A percentile compares a stretch with the other conserved stretches of the same genome.
Evolutionary conservation across 2,329 filamentous ascomycete species (phyloP).

Genomic region (Colletotrichum endophyticum): DNA sequence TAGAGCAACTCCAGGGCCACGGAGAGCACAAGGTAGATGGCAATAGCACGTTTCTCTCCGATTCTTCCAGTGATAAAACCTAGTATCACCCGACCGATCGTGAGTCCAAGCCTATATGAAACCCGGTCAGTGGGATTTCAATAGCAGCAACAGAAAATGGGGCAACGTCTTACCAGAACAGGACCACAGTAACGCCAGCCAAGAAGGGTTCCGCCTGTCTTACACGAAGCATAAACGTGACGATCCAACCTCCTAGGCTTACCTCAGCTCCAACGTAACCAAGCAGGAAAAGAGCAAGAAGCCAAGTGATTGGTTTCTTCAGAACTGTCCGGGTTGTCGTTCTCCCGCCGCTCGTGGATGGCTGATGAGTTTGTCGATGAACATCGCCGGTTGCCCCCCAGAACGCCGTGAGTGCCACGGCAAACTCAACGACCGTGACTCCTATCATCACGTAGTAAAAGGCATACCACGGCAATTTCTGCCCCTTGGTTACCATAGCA

Average conservation of each 20-base stretch:
- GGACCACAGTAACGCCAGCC: conserved; percentile 76
- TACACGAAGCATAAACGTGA: conserved; percentile 83
- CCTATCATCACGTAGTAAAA: conserved; percentile 80
- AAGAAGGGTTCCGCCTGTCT: conserved; percentile 72
- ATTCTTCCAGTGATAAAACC: conserved; percentile 78
- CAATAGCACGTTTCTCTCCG: background rate
- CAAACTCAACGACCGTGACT: conserved; percentile 60
- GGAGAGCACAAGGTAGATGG: conserved; percentile 64
- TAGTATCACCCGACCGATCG: conserved; percentile 72
- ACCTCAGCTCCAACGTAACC: conserved; percentile 83
- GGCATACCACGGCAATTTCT: conserved; percentile 66
- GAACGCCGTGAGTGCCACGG: conserved; percentile 60
- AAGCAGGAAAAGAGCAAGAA: conserved; percentile 76
- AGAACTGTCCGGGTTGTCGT: conserved; percentile 48
- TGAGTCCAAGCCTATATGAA: conserved; percentile 67
- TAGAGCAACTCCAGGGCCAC: conserved; percentile 75
- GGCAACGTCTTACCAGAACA: conserved; percentile 66
- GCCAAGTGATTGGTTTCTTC: conserved; percentile 66
- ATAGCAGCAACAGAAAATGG: conserved; percentile 70
- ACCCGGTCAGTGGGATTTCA: background rate
- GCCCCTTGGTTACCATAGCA: conserved; percentile 69
- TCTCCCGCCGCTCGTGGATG: conserved; percentile 39
- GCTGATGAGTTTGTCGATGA: conserved; percentile 50
- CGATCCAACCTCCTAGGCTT: conserved; percentile 77
- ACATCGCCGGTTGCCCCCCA: conserved; percentile 64